These are phyloP conservation scores for Pilaira anomala DNA, from an alignment of 192 early-diverging fungal genomes.

Conservation along the genomic window DNA sequence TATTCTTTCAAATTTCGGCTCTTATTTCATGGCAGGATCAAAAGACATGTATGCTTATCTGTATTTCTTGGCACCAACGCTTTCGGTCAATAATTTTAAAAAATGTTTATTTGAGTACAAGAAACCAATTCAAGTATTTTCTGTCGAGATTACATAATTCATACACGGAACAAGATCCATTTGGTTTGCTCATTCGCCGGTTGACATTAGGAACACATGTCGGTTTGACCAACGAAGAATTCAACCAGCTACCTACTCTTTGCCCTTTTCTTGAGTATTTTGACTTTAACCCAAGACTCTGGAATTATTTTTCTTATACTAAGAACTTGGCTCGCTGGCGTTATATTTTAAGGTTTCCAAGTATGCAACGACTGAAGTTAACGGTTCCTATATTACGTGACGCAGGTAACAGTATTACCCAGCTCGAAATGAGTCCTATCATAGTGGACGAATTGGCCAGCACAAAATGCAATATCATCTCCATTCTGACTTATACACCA, in stretches of 20 bases:
- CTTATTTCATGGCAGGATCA: not conserved
- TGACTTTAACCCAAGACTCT: slow-evolving; percentile 1
- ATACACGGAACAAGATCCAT: too few species aligned
- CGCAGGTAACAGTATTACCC: not conserved
- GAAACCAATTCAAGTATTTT: not conserved
- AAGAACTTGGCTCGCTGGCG: not conserved
- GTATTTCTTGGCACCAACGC: slow-evolving; percentile 1
- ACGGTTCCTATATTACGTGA: not conserved
- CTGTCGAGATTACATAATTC: too few species aligned
- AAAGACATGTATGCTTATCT: slow-evolving; percentile 1
- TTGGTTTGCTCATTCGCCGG: not conserved
- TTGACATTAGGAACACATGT: not conserved
- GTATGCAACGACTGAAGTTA: slow-evolving; percentile 1
- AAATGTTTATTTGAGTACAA: not conserved
- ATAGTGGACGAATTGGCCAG: not conserved
- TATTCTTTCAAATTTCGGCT: not conserved
- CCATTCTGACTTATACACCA: not conserved
- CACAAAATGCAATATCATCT: not conserved
- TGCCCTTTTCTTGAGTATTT: slow-evolving; percentile 12
- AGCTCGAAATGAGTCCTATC: not conserved
- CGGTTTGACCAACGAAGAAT: slow-evolving; percentile 6
- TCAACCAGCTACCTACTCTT: not conserved
- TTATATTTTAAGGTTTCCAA: not conserved
- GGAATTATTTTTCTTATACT: slow-evolving; percentile 1
- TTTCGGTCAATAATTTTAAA: not conserved